Conservation (phyloP, 352 stramenopile genomes). For the Thalassiosira mediterranea region DNA sequence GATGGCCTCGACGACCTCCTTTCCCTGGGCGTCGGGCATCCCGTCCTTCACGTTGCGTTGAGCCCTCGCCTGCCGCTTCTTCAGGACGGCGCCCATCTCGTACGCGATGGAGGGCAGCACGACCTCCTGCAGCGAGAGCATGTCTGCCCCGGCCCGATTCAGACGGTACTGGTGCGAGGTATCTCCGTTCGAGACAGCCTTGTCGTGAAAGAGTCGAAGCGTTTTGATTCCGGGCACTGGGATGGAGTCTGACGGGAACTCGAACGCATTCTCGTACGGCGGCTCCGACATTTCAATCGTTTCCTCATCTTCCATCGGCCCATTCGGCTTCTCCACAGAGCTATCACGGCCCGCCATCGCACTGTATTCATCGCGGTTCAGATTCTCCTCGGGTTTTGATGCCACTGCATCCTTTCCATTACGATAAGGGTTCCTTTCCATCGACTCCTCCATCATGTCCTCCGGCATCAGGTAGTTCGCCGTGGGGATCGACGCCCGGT, state of each 20-base stretch:
- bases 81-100: conserved; percentile 41
- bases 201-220: conserved; percentile 40
- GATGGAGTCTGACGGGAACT: conserved; percentile 38
- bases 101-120: conserved; percentile 50
- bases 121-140: conserved; percentile 56
- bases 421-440: conserved; percentile 9
- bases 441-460: conserved; percentile 35
- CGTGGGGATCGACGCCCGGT: conserved; percentile 41
- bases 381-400: neutral
- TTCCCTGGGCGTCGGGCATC: conserved; percentile 38
- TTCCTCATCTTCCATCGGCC: neutral
- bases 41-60: conserved; percentile 44
- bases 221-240: conserved; percentile 19
- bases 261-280: conserved; percentile 45
- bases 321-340: neutral
- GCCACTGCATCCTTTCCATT: neutral
- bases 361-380: neutral
- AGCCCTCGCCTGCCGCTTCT: conserved; percentile 47
- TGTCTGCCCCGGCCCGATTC: conserved; percentile 35
- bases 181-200: conserved; percentile 29
- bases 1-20: conserved; percentile 53
- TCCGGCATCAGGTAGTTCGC: conserved; percentile 43
- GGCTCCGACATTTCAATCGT: conserved; percentile 4
- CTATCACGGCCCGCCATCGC: no score
- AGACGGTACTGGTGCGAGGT: conserved; percentile 58